Percentiles rank a stretch among this genome's conserved stretches.
Conservation (phyloP, 2,329 filamentous ascomycete genomes). For the Chaetomium sp. region DNA sequence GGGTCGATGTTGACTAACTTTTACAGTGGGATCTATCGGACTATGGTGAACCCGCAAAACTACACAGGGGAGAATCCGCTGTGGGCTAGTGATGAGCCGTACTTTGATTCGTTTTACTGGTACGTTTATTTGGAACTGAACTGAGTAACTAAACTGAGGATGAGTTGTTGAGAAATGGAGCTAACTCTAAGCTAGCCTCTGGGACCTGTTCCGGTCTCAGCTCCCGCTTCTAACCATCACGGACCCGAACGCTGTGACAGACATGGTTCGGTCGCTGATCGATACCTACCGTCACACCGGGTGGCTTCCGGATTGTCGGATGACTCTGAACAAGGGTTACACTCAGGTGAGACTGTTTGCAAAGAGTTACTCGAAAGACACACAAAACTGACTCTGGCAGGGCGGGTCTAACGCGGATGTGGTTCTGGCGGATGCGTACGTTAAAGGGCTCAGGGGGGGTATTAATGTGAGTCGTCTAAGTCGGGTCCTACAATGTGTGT, state of each 20-base stretch:
- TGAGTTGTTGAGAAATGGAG: not conserved
- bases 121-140: constrained; percentile 20
- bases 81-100: constrained; percentile 60
- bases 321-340: constrained; percentile 68
- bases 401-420: constrained; percentile 70
- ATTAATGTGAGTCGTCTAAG: constrained; percentile 49
- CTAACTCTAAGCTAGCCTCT: constrained; percentile 40
- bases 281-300: constrained; percentile 65
- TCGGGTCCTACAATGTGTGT: not conserved
- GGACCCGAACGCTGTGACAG: constrained; percentile 56
- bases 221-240: constrained; percentile 63
- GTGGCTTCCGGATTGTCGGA: constrained; percentile 68
- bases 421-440: constrained; percentile 58
- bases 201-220: constrained; percentile 65
- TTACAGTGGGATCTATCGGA: constrained; percentile 67
- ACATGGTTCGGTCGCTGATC: constrained; percentile 64
- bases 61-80: constrained; percentile 67
- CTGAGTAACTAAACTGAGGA: constrained; percentile 13
- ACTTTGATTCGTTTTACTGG: constrained; percentile 73
- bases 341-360: constrained; percentile 44
- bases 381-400: constrained; percentile 29
- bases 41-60: constrained; percentile 66
- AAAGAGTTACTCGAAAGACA: not conserved
- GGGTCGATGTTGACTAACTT: constrained; percentile 54
- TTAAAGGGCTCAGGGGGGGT: constrained; percentile 56